phyloP scores from a whole-genome alignment of 768 basidiomycete genomes.

The Phaffia australis region DNA sequence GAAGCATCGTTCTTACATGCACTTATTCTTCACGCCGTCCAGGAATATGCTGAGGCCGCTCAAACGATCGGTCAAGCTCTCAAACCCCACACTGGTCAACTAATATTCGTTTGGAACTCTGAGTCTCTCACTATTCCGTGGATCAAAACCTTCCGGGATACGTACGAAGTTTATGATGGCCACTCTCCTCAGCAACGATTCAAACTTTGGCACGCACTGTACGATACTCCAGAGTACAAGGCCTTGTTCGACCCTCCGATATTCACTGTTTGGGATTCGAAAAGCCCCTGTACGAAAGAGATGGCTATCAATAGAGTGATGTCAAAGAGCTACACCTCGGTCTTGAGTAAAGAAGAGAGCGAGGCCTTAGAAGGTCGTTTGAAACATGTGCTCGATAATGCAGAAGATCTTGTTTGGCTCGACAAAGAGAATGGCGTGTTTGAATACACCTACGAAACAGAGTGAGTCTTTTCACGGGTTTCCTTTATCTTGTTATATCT shows the following conservation, averaged over 20 bases:
- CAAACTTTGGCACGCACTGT: conserved; percentile 8
- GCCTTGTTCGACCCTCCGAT: conserved; percentile 1
- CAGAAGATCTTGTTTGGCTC: not conserved
- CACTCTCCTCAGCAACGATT: conserved; percentile 16
- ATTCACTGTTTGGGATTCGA: not conserved
- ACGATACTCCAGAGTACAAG: conserved; percentile 2
- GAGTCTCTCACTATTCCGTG: not conserved
- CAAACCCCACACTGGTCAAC: not conserved
- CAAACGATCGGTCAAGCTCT: not conserved
- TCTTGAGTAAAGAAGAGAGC: conserved; percentile 4
- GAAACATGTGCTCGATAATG: not conserved
- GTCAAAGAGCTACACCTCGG: conserved; percentile 12
- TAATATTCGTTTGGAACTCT: conserved; percentile 15
- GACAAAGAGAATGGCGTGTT: not conserved
- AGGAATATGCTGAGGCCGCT: no score
- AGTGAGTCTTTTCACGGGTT: no score
- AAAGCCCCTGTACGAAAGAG: not conserved
- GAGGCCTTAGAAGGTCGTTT: not conserved
- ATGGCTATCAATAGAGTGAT: conserved; percentile 5
- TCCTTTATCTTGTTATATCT: no score
- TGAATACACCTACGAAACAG: conserved; percentile 10
- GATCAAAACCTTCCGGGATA: not conserved
- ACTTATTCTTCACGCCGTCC: no score
- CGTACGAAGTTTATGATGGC: conserved; percentile 4
- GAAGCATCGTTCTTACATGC: not conserved